Base-by-base conservation (phyloP, 2,329 filamentous ascomycete species). In the Xylariales sp. region DNA sequence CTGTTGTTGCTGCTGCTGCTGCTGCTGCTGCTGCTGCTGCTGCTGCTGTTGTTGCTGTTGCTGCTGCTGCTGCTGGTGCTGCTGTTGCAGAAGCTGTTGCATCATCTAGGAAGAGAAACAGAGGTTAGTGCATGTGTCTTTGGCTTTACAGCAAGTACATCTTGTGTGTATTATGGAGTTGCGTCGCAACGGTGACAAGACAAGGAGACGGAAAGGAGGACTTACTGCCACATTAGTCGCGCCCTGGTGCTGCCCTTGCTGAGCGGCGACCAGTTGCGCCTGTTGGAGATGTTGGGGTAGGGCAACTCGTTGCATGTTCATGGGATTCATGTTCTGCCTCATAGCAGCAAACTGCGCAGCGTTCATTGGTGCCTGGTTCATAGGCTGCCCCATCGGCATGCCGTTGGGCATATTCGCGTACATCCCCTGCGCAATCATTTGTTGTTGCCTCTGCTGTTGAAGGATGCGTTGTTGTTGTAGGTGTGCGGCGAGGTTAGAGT, bases 391-490 rank as follows among this genome's bases (percentile, higher is more conserved):
- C 55, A 81, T 75, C 24, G 66, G 72, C 50, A 77, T 72, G 14
- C 65, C 64, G 44, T 67, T 69, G 14, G 65, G 63, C 63, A 81
- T 74, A 33, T 71, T 70, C 32, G 59, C 67, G 37, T 70, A 69
- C 40, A 57, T 53, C 41, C 48, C 52, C 40, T 63, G 74, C 13
- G 67, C 65, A 61, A 79, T 66, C 42, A 78, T 58, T 17, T 30
- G 29, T 17, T 68, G 63, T 40, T 74, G 73, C 44, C 78, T 73
- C 30, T 81, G 76, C 28, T 78, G 65, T 24, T 68, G 65, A 33
- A 70, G 58, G 4, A 74, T 61, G 40, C 78, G 70, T 44, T 79
- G 75, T 46, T 81, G 76, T 35, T 69, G 70, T 43, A 76, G 50
- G 36, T 69, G 65, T 40, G 65, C 53, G 63, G 56, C 56, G 41